Conservation (phyloP, 2,329 filamentous ascomycete species). For the Cadophora malorum region DNA sequence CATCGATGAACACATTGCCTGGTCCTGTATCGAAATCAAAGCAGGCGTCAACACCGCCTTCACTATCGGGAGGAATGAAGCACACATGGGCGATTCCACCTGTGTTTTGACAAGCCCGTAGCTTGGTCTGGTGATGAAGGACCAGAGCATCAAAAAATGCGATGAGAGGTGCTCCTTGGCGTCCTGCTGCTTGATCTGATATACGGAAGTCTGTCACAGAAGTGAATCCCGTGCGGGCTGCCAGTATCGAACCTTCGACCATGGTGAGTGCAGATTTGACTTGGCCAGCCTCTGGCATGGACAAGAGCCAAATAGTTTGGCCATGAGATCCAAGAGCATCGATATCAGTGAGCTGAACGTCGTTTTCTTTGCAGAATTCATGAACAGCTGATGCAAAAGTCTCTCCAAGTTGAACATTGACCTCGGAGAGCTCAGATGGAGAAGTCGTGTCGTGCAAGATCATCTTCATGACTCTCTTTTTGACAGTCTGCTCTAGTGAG, state of each 20-base stretch:
- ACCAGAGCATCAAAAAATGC: constrained; percentile 63
- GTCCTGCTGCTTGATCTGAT: constrained; percentile 60
- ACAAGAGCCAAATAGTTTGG: constrained; percentile 63
- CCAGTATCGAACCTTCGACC: constrained; percentile 63
- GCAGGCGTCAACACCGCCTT: no score
- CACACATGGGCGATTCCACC: constrained; percentile 66
- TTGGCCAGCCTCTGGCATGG: constrained; percentile 56
- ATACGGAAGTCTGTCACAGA: constrained; percentile 64
- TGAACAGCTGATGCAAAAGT: constrained; percentile 60
- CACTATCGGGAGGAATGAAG: constrained; percentile 59
- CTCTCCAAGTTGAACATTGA: constrained; percentile 63
- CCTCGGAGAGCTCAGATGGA: constrained; percentile 59
- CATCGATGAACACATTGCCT: no score
- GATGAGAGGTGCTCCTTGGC: constrained; percentile 61
- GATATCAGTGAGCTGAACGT: constrained; percentile 53
- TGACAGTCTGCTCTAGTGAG: constrained; percentile 59
- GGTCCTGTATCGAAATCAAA: no score
- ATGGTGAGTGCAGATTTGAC: constrained; percentile 58
- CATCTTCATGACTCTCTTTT: constrained; percentile 62
- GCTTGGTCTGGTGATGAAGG: constrained; percentile 61
- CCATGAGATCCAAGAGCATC: constrained; percentile 64
- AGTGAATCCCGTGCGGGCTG: constrained; percentile 61
- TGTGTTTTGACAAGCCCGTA: constrained; percentile 66
- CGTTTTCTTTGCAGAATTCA: constrained; percentile 54
- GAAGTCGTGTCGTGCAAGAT: constrained; percentile 61